Percentiles rank a stretch among this genome's conserved stretches.
These are phyloP conservation scores for Citrus hindsii DNA, from an alignment of 345 rosid genomes.

Conservation along the genomic window DNA sequence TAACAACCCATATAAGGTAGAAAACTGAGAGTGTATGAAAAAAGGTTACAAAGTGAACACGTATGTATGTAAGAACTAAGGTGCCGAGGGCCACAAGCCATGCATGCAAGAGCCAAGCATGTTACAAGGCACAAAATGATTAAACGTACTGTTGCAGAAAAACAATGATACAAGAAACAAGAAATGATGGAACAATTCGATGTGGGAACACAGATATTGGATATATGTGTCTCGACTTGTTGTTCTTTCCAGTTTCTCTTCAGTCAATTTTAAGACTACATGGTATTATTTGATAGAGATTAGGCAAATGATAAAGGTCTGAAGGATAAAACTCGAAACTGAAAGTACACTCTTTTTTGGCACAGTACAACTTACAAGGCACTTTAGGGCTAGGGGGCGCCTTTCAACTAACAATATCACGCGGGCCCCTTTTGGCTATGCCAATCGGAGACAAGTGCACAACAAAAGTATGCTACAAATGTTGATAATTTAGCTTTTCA, in stretches of 20 bases:
- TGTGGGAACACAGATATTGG: neutral
- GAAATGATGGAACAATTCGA: neutral
- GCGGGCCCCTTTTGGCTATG: neutral
- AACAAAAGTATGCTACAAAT: no score
- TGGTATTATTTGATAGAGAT: slow-evolving; percentile 10
- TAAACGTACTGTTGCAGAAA: neutral
- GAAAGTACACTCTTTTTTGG: neutral
- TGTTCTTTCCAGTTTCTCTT: neutral
- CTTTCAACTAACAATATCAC: neutral
- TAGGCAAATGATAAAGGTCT: neutral
- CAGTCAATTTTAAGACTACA: neutral
- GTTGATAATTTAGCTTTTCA: no score
- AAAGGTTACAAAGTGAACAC: no score
- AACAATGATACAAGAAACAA: neutral
- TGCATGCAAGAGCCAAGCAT: no score
- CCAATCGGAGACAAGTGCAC: neutral
- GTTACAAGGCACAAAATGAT: neutral
- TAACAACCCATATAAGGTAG: no score
- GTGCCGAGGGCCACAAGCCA: no score
- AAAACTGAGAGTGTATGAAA: no score
- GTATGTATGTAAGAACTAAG: no score
- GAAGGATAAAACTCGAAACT: no score
- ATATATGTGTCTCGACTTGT: neutral
- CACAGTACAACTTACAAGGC: neutral
- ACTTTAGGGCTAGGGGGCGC: neutral